Evolutionary conservation across 139 green algal species (phyloP).

Genomic region (Pycnococcus provasolii): DNA sequence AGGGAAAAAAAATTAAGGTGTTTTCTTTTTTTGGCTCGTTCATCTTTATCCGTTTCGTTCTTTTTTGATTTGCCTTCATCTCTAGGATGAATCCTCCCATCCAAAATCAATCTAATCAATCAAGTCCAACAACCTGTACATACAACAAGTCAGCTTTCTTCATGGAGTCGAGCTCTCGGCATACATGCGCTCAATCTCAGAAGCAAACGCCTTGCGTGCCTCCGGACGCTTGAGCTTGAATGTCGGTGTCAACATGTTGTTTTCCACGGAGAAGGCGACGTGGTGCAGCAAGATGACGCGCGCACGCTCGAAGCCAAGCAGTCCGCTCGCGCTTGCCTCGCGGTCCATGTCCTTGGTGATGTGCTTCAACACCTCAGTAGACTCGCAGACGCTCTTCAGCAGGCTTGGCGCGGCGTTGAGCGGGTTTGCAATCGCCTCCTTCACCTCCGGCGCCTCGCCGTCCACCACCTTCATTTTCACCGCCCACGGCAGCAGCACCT

Average conservation of each 20-base stretch:
- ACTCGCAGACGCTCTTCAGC: slow-evolving; percentile 21
- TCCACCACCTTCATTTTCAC: background rate
- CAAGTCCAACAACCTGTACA: slow-evolving; percentile 6
- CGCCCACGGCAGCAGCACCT: slow-evolving; percentile 52
- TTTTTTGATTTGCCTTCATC: too few species aligned
- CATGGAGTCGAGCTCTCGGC: background rate
- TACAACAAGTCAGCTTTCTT: background rate
- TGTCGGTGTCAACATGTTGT: slow-evolving; percentile 71
- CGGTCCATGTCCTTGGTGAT: slow-evolving; percentile 30
- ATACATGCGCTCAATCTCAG: slow-evolving; percentile 49
- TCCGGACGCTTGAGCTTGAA: slow-evolving; percentile 81
- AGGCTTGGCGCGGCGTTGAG: background rate
- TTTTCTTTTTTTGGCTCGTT: too few species aligned
- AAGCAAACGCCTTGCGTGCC: slow-evolving; percentile 42
- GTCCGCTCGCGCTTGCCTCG: slow-evolving; percentile 19
- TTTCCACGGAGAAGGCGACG: slow-evolving; percentile 84
- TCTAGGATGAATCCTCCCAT: too few species aligned
- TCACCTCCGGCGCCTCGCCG: slow-evolving; percentile 24
- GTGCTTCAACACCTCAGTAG: slow-evolving; percentile 19
- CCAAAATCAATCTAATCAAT: too few species aligned
- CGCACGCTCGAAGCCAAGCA: slow-evolving; percentile 42
- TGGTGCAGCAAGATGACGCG: slow-evolving; percentile 45
- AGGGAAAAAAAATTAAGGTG: too few species aligned
- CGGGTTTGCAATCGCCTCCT: background rate
- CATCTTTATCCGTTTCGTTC: too few species aligned